Evolutionary conservation across 176 grass and related monocot species (phyloP).

Genomic region (Oryza nivara): DNA sequence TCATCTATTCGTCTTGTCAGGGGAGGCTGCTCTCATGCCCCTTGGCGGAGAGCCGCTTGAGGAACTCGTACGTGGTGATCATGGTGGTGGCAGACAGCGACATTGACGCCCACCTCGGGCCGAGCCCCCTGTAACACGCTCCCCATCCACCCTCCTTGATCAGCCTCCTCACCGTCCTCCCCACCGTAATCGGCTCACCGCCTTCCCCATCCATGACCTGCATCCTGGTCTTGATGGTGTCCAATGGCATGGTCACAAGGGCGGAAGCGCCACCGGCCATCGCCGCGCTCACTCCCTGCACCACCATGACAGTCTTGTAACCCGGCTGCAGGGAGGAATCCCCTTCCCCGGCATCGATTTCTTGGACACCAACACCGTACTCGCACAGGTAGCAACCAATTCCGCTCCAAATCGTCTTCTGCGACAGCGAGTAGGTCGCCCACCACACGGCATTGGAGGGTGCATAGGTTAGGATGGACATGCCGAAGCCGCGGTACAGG

Average conservation of each 20-base stretch:
- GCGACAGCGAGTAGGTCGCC: slow-evolving; percentile 70
- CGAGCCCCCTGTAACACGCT: slow-evolving; percentile 74
- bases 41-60: slow-evolving; percentile 80
- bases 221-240: slow-evolving; percentile 91
- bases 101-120: slow-evolving; percentile 88
- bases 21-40: slow-evolving; percentile 42
- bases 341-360: slow-evolving; percentile 42
- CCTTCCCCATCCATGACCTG: slow-evolving; percentile 73
- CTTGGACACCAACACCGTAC: slow-evolving; percentile 57
- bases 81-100: slow-evolving; percentile 79
- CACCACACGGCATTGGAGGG: slow-evolving; percentile 90
- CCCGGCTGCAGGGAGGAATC: slow-evolving; percentile 54
- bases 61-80: slow-evolving; percentile 88
- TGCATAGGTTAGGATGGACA: slow-evolving; percentile 86
- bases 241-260: slow-evolving; percentile 79
- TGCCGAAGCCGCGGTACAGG: slow-evolving; percentile 76
- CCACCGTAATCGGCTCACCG: slow-evolving; percentile 50
- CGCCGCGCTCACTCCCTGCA: slow-evolving; percentile 69
- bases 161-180: slow-evolving; percentile 54
- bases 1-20: slow-evolving; percentile 40
- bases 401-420: slow-evolving; percentile 72
- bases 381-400: slow-evolving; percentile 61
- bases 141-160: slow-evolving; percentile 75
- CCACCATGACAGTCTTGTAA: slow-evolving; percentile 67
- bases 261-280: slow-evolving; percentile 64